Evolutionary conservation across 768 basidiomycete genomes (phyloP), one percentile per base, ranked within the genome.

Genomic region (Termitomyces sp.): DNA sequence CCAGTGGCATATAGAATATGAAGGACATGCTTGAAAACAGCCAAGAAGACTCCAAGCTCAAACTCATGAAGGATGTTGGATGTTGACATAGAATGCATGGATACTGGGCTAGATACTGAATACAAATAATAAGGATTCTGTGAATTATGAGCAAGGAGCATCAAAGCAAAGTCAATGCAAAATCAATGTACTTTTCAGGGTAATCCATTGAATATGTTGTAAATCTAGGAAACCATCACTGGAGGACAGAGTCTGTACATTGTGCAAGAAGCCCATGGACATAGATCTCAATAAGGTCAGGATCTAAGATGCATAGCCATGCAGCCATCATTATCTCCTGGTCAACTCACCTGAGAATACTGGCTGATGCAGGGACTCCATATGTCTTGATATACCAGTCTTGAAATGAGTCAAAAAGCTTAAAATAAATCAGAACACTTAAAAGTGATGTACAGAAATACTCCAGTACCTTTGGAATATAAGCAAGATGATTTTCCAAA

Each of bases 401-500:
- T 37, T 73, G 67, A 34, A 76, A 59, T 2, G 51, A 32, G 45
- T 72, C 72, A 1, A 71, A 74, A n/a, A 77, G 68, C 72, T 77
- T 31, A 42, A 59, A 31, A 52, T 25, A 47, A 12, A 11, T 47
- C 10, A 51, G 11, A 1, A 38, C 29, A 57, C 20, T 20, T 20
- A 20, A 20, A 20, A 20, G 20, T 20, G 20, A 20, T 20, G 20
- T 20, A 50, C 4, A 31, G 36, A 40, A 29, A 25, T 32, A 36
- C 46, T 47, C 20, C 20, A 20, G 20, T 47, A 47, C 46, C 2
- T 47, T 47, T 3, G 10, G 46, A 11, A 47, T 47, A 29, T 47
- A 47, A 2, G 25, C 46, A 25, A 47, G 46, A 29, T 47, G 46
- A 4, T 47, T 47, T 12, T 47, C 25, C 0, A 5, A 47, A 12